Evolutionary conservation across 352 stramenopile species (phyloP), one percentile per base, ranked within the genome.

Genomic region (Phytophthora fragariaefolia): DNA sequence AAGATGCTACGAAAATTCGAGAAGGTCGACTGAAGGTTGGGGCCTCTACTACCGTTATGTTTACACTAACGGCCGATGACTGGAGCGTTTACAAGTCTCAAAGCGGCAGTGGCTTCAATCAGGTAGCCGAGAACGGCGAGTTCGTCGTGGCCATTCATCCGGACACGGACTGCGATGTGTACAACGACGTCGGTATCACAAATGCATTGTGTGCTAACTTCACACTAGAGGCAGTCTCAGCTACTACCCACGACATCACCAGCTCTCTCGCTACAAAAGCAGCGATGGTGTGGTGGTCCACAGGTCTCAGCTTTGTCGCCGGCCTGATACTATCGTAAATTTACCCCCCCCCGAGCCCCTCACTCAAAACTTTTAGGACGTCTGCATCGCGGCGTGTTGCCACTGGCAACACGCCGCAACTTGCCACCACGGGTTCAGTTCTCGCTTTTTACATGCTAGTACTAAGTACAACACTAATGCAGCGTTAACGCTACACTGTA

Each of bases 1-100:
- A 95, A 95, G 72, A 76, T 87, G 58, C 80, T 96, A 38, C 86
- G 88, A 46, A 83, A 85, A 38, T 96, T 95, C 52, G 55, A 74
- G 18, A 96, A 96, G 69, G 78, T 96, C 30, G 50, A 75, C 68
- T 95, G 30, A 22, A 68, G 22, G 67, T 80, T 0, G 68, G 72
- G 0, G 58, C 74, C 34, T 69, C 69, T 6, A 66, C 58, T 7
- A 63, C 56, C 15, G 69, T 85, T 8, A 64, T 55, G 34, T 82
- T 86, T 26, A 68, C 61, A 13, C 65, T 91, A 12, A 80, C 68
- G 9, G 61, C 49, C 1, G 73, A 79, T 9, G 82, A 91, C 56
- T 90, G 77, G 78, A 80, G 79, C 27, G 77, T 90, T 6, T 85
- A 79, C 28, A 72, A 78, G 12, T 79, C 82, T 12, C 79, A 91